These are phyloP conservation scores for Saccharomycopsis hybrid DNA, from an alignment of 1,139 yeast genomes.

Conservation along the genomic window DNA sequence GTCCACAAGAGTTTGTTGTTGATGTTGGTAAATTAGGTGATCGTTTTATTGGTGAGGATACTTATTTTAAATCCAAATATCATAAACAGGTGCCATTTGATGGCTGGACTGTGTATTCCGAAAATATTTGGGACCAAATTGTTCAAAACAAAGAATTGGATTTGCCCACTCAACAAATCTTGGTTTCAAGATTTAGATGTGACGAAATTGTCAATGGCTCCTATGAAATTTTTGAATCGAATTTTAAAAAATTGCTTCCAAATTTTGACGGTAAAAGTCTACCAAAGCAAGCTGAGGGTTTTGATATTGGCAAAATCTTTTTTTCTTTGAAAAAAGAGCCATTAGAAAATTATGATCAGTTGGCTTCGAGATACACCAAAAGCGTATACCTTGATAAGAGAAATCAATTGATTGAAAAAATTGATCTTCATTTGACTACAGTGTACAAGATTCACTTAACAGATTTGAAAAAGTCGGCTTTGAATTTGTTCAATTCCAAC, in stretches of 20 bases:
- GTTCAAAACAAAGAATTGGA: conserved; percentile 90
- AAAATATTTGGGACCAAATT: conserved; percentile 90
- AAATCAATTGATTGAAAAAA: conserved; percentile 37
- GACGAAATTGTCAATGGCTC: conserved; percentile 68
- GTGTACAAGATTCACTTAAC: conserved; percentile 39
- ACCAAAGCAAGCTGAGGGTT: conserved; percentile 26
- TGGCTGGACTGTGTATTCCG: conserved; percentile 93
- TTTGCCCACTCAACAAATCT: conserved; percentile 90
- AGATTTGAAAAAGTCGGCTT: conserved; percentile 30
- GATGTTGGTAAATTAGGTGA: conserved; percentile 65
- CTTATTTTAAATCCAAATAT: conserved; percentile 60
- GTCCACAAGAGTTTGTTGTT: conserved; percentile 61
- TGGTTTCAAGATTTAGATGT: conserved; percentile 92
- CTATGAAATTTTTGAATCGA: conserved; percentile 40
- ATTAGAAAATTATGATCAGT: conserved; percentile 50
- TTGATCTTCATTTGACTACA: conserved; percentile 39
- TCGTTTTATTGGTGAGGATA: conserved; percentile 28
- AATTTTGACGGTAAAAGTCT: conserved; percentile 22
- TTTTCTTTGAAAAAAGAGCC: conserved; percentile 36
- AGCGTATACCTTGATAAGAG: conserved; percentile 62
- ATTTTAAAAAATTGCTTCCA: conserved; percentile 25
- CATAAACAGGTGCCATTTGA: conserved; percentile 88
- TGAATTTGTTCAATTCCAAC: conserved; percentile 26
- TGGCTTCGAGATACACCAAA: conserved; percentile 67
- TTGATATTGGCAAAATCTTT: conserved; percentile 23